Percentiles rank a stretch among this genome's conserved stretches.
These are phyloP conservation scores for Centaurea solstitialis DNA, from an alignment of 129 eudicot genomes.

Conservation along the genomic window DNA sequence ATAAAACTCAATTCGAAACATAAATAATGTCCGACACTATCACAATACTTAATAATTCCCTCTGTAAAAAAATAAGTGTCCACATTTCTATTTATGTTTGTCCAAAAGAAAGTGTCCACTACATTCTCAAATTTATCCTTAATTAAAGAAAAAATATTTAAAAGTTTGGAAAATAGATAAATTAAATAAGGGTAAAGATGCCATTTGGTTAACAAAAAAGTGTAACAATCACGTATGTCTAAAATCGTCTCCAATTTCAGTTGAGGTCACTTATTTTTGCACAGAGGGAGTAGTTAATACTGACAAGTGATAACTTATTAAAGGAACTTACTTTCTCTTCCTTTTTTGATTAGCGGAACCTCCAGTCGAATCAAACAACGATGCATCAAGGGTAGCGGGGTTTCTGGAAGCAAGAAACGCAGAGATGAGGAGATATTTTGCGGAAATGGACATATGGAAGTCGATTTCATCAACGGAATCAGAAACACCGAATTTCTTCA, in stretches of 20 bases:
- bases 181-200: too few relatives aligned
- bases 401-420: conserved; percentile 94
- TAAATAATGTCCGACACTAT: background rate
- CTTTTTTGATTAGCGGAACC: conserved; percentile 65
- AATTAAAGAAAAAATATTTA: too few relatives aligned
- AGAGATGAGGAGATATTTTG: conserved; percentile 90
- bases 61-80: too few relatives aligned
- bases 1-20: background rate
- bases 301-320: background rate
- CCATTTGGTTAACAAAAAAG: too few relatives aligned
- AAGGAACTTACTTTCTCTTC: conserved; percentile 76
- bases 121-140: too few relatives aligned
- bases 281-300: background rate
- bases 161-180: too few relatives aligned
- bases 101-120: too few relatives aligned
- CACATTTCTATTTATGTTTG: too few relatives aligned
- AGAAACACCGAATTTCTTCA: conserved; percentile 41
- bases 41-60: background rate
- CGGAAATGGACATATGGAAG: conserved; percentile 87
- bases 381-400: conserved; percentile 98
- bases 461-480: conserved; percentile 61
- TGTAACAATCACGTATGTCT: too few relatives aligned
- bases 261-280: too few relatives aligned
- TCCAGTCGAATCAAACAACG: conserved; percentile 92
- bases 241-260: too few relatives aligned